A percentile compares a stretch with the other conserved stretches of the same genome.
Evolutionary conservation across 164 flowering plant species (phyloP).

Genomic region (Vitis rupestris): DNA sequence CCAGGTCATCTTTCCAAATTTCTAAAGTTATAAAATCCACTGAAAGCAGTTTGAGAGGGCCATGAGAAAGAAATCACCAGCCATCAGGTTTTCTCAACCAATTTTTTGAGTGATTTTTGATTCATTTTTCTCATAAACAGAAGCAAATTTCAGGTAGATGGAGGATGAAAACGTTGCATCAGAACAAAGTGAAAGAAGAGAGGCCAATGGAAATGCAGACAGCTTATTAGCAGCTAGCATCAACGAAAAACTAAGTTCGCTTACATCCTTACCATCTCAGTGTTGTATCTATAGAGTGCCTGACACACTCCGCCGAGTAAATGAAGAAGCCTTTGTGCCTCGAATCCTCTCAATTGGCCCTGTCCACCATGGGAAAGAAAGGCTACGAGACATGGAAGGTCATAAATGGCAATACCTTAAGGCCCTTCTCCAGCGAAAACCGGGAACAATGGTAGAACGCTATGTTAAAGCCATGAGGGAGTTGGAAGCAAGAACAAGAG

Average conservation of each 20-base stretch:
- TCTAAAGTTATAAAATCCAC: neutral
- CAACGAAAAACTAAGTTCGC: neutral
- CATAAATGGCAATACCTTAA: constrained; percentile 6
- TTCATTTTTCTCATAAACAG: neutral
- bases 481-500: constrained; percentile 1
- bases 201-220: neutral
- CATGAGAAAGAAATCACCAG: no score
- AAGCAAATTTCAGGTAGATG: neutral
- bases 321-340: constrained; percentile 4
- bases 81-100: neutral
- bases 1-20: neutral
- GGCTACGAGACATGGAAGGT: constrained; percentile 5
- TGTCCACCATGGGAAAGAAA: constrained; percentile 3
- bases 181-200: neutral
- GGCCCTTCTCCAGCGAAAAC: neutral
- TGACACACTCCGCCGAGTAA: constrained; percentile 1
- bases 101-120: neutral
- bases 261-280: neutral
- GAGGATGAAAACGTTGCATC: neutral
- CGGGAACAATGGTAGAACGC: neutral
- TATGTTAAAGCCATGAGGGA: constrained; percentile 1
- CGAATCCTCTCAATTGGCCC: constrained; percentile 7
- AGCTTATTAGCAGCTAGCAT: neutral
- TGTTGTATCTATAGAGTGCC: constrained; percentile 1
- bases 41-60: neutral